Evolutionary conservation across 345 rosid species (phyloP), one percentile per base, ranked within the genome.

Genomic region (Boechera divaricarpa): DNA sequence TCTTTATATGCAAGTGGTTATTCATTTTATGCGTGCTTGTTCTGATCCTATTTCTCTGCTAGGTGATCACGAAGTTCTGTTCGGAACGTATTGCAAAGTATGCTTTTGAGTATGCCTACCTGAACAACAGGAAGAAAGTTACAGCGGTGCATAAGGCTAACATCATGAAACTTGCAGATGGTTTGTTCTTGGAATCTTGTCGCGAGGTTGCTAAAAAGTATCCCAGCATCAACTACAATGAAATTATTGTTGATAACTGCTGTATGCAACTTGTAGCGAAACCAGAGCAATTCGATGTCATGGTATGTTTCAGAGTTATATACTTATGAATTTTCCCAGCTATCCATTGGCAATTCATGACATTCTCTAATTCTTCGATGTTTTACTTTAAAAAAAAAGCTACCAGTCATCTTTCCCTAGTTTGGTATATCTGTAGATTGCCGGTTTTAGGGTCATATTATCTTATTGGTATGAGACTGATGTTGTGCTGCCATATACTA

Each of bases 11-110:
- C 6, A 32, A 6, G 53, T 63, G 53, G 32, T 24, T 36, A 3
- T 67, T 35, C n/a, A 36, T 48, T 2, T 16, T 48, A 9, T 31
- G 53, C 1, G 2, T 12, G 6, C 18, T 41, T 12, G 8, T 45
- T 76, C 80, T 82, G 74, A 84, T 78, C 31, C 76, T 71, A 69
- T 67, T 29, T 2, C 26, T 76, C 45, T 84, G 77, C 26, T 85
- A 95, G 99, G 96, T 96, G 82, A 96, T 96, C 65, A 96, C 99
- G 48, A 93, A 96, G 97, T 96, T 96, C 70, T 96, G 98, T 44
- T 96, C 99, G 0, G 98, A 96, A 82, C 91, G 99, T 26, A 88
- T 96, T 68, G 99, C 99, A 2, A 90, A 93, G 63, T 96, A 96
- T 75, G 99, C 99, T 0, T 96, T 96, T 58, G 98, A 93, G 87